Percentiles rank a stretch among this genome's conserved stretches.
phyloP scores from a whole-genome alignment of 108 stramenopile genomes.

The Skeletonema potamos region DNA sequence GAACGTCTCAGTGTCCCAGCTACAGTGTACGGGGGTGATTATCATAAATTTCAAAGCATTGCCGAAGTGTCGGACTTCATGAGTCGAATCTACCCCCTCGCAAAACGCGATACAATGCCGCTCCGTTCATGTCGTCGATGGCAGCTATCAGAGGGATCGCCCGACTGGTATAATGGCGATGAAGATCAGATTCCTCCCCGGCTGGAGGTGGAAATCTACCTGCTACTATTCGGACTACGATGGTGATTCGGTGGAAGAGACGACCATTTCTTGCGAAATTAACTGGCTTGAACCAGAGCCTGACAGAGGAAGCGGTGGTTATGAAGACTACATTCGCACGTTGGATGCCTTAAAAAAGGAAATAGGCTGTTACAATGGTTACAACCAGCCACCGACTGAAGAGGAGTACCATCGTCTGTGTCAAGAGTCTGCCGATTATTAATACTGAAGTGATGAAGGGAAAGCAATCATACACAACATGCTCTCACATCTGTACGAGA shows the following conservation, averaged over 20 bases:
- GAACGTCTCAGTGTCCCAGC: no score
- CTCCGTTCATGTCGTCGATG: no score
- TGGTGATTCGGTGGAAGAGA: no score
- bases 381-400: neutral
- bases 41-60: neutral
- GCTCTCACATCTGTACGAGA: no score
- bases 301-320: neutral
- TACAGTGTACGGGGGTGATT: no score
- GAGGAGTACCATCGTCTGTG: neutral
- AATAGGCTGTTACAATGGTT: neutral
- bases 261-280: neutral
- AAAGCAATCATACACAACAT: no score
- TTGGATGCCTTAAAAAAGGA: neutral
- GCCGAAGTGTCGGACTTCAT: neutral
- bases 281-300: neutral
- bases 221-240: no score
- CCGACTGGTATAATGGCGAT: neutral
- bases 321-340: neutral
- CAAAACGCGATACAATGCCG: no score
- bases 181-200: no score
- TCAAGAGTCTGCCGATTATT: neutral
- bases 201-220: no score
- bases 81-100: neutral
- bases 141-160: neutral
- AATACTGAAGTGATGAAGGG: no score